Evolutionary conservation across 495 filamentous ascomycete genomes (phyloP), one percentile per base, ranked within the genome.

Genomic region (Hypoxylon rickii): DNA sequence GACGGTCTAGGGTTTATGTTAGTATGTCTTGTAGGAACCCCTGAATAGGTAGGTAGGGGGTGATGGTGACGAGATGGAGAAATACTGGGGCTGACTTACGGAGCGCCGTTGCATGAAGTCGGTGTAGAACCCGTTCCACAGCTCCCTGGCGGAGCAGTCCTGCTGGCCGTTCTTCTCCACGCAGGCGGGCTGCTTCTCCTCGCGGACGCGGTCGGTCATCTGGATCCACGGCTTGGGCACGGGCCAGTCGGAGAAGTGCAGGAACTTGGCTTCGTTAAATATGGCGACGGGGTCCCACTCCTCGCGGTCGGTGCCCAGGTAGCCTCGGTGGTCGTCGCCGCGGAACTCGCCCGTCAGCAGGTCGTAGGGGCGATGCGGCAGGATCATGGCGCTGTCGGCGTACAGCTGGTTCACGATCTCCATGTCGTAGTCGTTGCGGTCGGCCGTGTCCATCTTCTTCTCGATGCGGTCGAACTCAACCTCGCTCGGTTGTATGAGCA

Each of bases 171-270:
- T 40, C 70, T 76, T 44, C 59, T 67, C 29, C 2, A 21, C 47
- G 33, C 79, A 76, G 44, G 81, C 79, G 34, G 87, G 85, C 63
- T 89, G 81, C 54, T 81, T 77, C 20, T 81, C 74, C 2, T 74
- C 69, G 17, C 87, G 63, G 49, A 79, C 58, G 11, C 77, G 68
- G 26, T 81, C 76, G 16, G 83, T 73, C 78, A 79, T 85, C 69
- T 80, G 77, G 15, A 89, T 69, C 88, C 88, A 92, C 0, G 89
- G 89, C 67, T 93, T 93, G 2, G 89, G 88, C 34, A 90, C 58
- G 3, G 89, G 89, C 83, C 85, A 89, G 63, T 94, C 90, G 2
- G 81, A 86, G 63, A 96, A 93, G 70, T 92, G 90, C 0, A 94
- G 78, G 11, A 90, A 79, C 60, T 87, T 92, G 7, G 86, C 87